These are phyloP conservation scores for Suhomyces maxii DNA, from an alignment of 1,139 yeast species.

Conservation along the genomic window DNA sequence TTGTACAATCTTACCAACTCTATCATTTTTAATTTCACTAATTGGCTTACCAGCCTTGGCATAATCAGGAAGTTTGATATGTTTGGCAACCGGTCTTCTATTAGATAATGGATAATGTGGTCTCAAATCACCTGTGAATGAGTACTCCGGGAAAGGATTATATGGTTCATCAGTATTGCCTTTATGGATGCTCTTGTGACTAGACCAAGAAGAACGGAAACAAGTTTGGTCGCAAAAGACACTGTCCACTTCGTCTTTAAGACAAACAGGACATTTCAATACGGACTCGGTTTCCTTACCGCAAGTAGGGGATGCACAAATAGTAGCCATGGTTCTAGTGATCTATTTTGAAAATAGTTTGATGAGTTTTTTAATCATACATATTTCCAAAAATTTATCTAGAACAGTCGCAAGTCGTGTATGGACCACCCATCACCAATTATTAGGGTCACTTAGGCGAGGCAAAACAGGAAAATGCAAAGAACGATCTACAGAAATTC, in stretches of 20 bases:
- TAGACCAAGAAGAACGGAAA: conserved; percentile 72
- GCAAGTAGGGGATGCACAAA: conserved; percentile 78
- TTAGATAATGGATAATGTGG: conserved; percentile 83
- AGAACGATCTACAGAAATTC: too few relatives aligned
- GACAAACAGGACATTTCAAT: conserved; percentile 89
- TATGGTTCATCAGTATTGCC: conserved; percentile 50
- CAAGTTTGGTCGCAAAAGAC: conserved; percentile 85
- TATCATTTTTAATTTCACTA: conserved; percentile 72
- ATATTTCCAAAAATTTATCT: not conserved
- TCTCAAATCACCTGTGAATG: conserved; percentile 71
- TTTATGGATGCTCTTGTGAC: conserved; percentile 53
- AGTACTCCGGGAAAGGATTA: conserved; percentile 83
- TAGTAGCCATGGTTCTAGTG: conserved; percentile 18
- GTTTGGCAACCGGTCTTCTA: conserved; percentile 67
- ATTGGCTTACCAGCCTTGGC: conserved; percentile 78
- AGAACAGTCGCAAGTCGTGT: conserved; percentile 1
- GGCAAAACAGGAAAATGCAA: too few relatives aligned
- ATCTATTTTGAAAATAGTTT: not conserved
- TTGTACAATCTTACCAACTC: conserved; percentile 64
- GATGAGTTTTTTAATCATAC: conserved; percentile 3
- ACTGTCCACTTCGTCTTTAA: conserved; percentile 63
- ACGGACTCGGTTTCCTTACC: conserved; percentile 75
- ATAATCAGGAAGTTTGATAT: conserved; percentile 80
- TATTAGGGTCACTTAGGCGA: not conserved
- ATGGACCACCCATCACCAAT: not conserved